Evolutionary conservation across 108 stramenopile species (phyloP).

Genomic region (Aurantiochytrium sp.): DNA sequence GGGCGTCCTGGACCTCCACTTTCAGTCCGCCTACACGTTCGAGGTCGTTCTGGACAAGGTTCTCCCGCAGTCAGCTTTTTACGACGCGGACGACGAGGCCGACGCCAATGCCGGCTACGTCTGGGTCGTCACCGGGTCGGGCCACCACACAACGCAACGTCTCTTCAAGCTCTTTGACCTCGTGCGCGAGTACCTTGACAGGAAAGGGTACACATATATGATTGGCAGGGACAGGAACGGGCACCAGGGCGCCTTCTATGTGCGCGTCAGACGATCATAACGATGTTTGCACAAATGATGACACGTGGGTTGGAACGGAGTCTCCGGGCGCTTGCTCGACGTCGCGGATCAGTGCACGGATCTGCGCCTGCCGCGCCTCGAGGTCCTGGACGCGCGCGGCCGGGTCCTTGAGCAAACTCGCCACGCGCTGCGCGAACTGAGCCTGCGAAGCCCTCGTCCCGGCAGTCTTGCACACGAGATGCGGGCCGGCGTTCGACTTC

Average conservation of each 20-base stretch:
- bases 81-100: neutral
- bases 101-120: neutral
- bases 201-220: neutral
- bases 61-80: neutral
- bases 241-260: neutral
- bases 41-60: neutral
- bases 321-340: neutral
- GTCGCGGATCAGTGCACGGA: neutral
- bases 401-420: neutral
- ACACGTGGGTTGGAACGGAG: neutral
- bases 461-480: neutral
- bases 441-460: neutral
- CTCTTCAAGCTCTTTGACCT: neutral
- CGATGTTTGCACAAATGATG: neutral
- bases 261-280: neutral
- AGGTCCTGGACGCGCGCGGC: neutral
- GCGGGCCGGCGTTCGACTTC: too few relatives aligned
- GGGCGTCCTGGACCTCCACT: constrained; percentile 31
- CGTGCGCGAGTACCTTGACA: neutral
- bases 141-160: constrained; percentile 17
- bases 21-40: neutral
- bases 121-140: constrained; percentile 32
- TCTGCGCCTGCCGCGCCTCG: neutral
- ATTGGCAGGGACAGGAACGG: constrained; percentile 1
- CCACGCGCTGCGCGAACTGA: neutral